Base-by-base conservation (phyloP, 2,329 filamentous ascomycete species). In the Zarea fungicola region DNA sequence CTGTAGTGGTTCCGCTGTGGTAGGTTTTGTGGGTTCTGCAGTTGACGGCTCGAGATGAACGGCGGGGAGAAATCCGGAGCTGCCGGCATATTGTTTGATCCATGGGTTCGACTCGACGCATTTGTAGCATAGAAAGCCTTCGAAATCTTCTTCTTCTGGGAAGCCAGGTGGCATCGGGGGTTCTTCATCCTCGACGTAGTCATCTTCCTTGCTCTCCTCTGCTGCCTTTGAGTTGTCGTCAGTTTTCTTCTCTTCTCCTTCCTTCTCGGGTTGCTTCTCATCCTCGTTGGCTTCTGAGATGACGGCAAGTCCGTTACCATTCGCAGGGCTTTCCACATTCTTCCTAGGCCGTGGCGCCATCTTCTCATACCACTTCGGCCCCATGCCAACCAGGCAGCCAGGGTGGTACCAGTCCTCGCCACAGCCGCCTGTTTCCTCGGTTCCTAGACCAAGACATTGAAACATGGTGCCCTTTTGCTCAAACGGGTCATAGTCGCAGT, bases 341-440 rank as follows among this genome's bases (percentile, higher is more conserved):
- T 31, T 18, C 28, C 26, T 52, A 13, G 56, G 51, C 42, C 68
- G 68, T 14, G 54, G 36, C 55, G 65, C 62, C 65, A 67, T 72
- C 60, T 70, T 75, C 61, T 85, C 82, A 55, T 75, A 82, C 82
- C 87, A 91, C 51, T 82, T 78, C 10, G 89, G 80, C 1, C 85
- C 83, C 57, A 95, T 70, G 6, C 91, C 91, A 42, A 96, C 81
- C 7, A 97, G 72, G 62, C 92, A 97, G 54, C 93, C 90, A 1
- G 92, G 89, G 69, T 97, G 92, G 77, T 89, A 97, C 92, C 92
- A 97, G 62, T 97, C 92, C 69, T 97, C 92, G 11, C 92, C 92
- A 67, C 92, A 97, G 5, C 91, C 92, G 14, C 91, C 91, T 1
- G 85, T 84, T 56, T 92, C 86, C 11, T 80, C 76, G 0, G 82